These are phyloP conservation scores for Ustulina deusta DNA, from an alignment of 2,329 filamentous ascomycete genomes.

Conservation along the genomic window DNA sequence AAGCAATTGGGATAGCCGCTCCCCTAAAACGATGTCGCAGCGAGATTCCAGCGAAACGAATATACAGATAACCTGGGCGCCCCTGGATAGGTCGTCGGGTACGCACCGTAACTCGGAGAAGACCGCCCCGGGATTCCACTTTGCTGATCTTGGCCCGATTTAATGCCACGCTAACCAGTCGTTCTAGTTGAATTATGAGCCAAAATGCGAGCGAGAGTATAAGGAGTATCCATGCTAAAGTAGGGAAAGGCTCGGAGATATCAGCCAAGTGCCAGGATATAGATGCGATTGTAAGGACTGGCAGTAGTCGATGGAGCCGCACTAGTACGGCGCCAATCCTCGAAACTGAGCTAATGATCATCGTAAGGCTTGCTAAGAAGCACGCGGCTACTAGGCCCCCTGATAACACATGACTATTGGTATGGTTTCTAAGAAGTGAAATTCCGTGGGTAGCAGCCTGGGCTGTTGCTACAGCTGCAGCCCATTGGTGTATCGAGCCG, in stretches of 20 bases:
- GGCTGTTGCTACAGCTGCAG: neutral
- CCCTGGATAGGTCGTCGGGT: neutral
- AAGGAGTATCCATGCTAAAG: neutral
- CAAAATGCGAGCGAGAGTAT: neutral
- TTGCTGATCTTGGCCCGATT: neutral
- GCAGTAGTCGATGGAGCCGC: neutral
- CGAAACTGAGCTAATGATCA: neutral
- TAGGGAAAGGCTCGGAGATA: neutral
- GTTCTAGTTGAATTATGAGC: neutral
- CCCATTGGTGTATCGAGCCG: neutral
- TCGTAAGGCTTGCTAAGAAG: neutral
- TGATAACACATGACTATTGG: neutral
- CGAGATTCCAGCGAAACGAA: neutral
- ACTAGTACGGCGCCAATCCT: neutral
- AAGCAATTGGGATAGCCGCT: conserved; percentile 7
- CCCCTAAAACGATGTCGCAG: neutral
- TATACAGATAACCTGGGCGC: neutral
- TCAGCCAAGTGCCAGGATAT: neutral
- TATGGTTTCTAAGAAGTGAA: neutral
- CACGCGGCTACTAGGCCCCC: neutral
- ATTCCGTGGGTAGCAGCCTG: neutral
- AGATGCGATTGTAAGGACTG: neutral
- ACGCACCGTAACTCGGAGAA: neutral
- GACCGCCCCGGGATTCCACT: neutral
- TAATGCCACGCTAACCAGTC: neutral